Evolutionary conservation across 495 filamentous ascomycete species (phyloP), one percentile per base, ranked within the genome.

Genomic region (Saxophila tyrrhenica): DNA sequence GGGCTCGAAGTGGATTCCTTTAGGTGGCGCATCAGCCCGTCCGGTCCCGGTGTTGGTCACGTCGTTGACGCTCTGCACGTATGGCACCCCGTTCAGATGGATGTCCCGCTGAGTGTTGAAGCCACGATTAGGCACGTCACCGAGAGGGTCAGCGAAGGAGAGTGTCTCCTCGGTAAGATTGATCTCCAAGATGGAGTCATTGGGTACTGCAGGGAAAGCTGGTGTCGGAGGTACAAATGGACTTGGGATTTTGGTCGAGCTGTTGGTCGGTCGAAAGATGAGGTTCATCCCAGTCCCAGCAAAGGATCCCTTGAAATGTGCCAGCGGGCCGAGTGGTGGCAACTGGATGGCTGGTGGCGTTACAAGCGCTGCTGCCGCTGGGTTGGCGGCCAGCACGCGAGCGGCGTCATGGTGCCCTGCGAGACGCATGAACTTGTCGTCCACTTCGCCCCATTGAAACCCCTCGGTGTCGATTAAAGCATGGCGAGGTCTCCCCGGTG

Each of bases 61-160:
- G 32, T 62, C 59, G 25, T 59, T 55, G 22, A 58, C 43, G 42
- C 21, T 32, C 47, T 58, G 56, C 1, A 51, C 20, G 50, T 62
- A 62, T 17, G 56, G 56, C 8, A 62, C 50, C 17, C 56, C 59
- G 25, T 56, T 56, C 35, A 62, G 48, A 42, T 32, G 43, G 46
- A 58, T 58, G 46, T 59, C 56, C 8, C 24, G 17, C 42, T 62
- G 59, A 10, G 9, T 19, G 10, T 17, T 22, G 8, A 56, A 19
- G 29, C 59, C 59, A 20, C 59, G 55, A 42, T 62, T 58, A 20
- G 59, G 59, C 8, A 58, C 51, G 51, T 25, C 51, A 39, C 54
- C 58, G 29, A 61, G 48, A 0, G 53, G 2, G 1, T 29, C 25
- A 23, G 29, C 22, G 48, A 62, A 62, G 20, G 52, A 44, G 29